Base-by-base conservation (phyloP, 2,329 filamentous ascomycete species). In the Fusarium algeriense region DNA sequence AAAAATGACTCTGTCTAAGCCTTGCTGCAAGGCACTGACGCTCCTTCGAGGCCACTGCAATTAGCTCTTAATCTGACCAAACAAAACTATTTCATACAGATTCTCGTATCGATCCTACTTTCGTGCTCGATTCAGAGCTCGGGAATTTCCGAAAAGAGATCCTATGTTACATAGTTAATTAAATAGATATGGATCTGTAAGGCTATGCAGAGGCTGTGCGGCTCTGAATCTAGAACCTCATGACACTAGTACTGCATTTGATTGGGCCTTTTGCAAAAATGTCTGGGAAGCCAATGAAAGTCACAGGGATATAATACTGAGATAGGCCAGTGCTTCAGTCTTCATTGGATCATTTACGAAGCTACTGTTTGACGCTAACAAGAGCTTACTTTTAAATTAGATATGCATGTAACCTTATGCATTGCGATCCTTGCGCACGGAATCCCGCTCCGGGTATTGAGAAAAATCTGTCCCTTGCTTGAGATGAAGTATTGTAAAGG, bases 181-280 rank as follows among this genome's bases (percentile, higher is more conserved):
- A 30, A 19, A n/a, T n/a, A n/a, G 44, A 26, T 19, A 57, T 49
- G n/a, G 32, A 30, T 49, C 32, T 26, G 17, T 57, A 37, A 9
- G 54, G 32, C 54, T 57, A n/a, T 49, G 41, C 54, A 10, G 23
- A 35, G 54, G 54, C 41, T 57, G 32, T 49, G 54, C 11, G 17
- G 23, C 43, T 28, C 23, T 11, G 3, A 17, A 4, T 17, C 43
- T 14, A 14, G 11, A n/a, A 38, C 19, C 6, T 11, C 12, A n/a
- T 9, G 26, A 14, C 30, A 48, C 45, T 20, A 48, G 45, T 8
- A 34, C 19, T 8, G 17, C 17, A 11, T 37, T 5, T 50, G 7
- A 50, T 50, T 50, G 20, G 26, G 6, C 20, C 15, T 11, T 19
- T 3, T 50, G 9, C 10, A 1, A 7, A n/a, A 28, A 26, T 50